Evolutionary conservation across 164 flowering plant species (phyloP).

Genomic region (Umbellularia californica): DNA sequence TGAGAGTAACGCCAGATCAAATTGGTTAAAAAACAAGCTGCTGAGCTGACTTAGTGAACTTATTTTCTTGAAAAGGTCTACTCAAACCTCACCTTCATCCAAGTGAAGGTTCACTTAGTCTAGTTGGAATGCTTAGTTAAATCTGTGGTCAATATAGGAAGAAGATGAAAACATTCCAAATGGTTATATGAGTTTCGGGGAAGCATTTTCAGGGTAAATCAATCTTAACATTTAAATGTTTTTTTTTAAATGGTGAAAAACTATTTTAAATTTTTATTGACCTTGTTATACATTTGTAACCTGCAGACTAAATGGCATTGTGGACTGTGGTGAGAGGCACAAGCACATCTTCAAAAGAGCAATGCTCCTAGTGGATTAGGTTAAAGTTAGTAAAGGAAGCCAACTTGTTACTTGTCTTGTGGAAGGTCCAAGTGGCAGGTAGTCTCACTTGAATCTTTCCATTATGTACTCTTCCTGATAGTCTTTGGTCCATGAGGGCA

Average conservation of each 20-base stretch:
- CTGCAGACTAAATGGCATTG: conserved; percentile 78
- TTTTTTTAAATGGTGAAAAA: not conserved
- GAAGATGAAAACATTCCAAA: too few relatives aligned
- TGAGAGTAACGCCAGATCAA: too few relatives aligned
- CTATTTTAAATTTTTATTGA: too few relatives aligned
- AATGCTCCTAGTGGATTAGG: conserved; percentile 94
- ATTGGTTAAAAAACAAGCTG: too few relatives aligned
- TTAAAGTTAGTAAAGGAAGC: conserved; percentile 88
- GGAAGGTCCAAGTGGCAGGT: conserved; percentile 98
- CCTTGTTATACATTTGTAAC: not conserved
- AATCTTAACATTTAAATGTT: not conserved
- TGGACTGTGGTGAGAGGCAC: conserved; percentile 79
- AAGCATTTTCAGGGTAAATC: too few relatives aligned
- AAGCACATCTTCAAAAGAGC: conserved; percentile 75
- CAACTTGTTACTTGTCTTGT: conserved; percentile 87
- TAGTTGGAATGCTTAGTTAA: too few relatives aligned
- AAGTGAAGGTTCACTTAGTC: too few relatives aligned
- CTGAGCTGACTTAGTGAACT: too few relatives aligned
- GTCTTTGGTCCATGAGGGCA: not conserved
- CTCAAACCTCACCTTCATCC: too few relatives aligned
- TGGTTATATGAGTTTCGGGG: too few relatives aligned
- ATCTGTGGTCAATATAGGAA: too few relatives aligned
- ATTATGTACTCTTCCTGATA: not conserved
- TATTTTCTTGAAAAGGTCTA: too few relatives aligned
- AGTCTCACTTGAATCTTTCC: not conserved